Evolutionary conservation across 768 basidiomycete genomes (phyloP), one percentile per base, ranked within the genome.

Genomic region (Leucogyrophana mollusca): DNA sequence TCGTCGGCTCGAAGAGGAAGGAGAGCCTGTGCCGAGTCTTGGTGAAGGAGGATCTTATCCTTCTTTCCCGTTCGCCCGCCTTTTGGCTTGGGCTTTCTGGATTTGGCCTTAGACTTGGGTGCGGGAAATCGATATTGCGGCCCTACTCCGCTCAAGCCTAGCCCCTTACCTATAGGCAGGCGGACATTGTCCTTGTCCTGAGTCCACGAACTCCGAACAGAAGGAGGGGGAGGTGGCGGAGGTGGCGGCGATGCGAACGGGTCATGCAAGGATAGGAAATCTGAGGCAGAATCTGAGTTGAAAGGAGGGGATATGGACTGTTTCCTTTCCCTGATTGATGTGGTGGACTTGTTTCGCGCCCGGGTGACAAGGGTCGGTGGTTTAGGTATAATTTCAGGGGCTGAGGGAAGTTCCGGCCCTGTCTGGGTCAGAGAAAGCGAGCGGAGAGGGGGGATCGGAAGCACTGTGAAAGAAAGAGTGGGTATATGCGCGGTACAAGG

Each of bases 181-280:
- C 63, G 56, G 10, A 56, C 54, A 33, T 65, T 58, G 7, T 56
- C 43, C 13, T 30, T 30, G 6, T 30, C 27, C 7, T 60, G 17
- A 63, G 55, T 17, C 54, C 60, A 22, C 67, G 56, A 13, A 53
- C 55, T 0, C 56, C 16, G 14, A n/a, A 60, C 61, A 9, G 60
- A 43, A 27, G 62, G 60, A 3, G 65, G 64, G 5, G 63, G 65
- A n/a, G 51, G 60, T 10, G 34, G 49, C 1, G 64, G 62, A n/a
- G 64, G 64, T 1, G 52, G 52, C 1, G 50, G 57, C 16, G 66
- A 66, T 13, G 64, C 64, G 4, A 65, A 65, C 16, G 64, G 64
- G 43, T 65, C 64, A 39, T 61, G 61, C 51, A 65, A 46, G 9
- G 64, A 65, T 44, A 67, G 61, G 34, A 68, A 65, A 51, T 65